Evolutionary conservation across 2,329 filamentous ascomycete species (phyloP).

Genomic region (Trichoderma breve): DNA sequence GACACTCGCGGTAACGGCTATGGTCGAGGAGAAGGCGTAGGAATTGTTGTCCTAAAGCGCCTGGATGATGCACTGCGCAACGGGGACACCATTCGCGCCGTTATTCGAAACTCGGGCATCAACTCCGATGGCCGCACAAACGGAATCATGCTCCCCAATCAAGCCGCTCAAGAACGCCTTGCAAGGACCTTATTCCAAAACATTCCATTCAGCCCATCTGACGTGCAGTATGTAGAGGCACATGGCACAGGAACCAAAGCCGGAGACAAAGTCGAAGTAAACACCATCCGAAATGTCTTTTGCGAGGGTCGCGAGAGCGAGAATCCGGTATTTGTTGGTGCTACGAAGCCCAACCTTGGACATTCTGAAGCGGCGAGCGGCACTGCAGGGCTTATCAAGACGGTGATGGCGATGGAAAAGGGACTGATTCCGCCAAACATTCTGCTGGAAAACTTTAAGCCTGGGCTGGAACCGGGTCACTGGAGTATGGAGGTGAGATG

Average conservation of each 20-base stretch:
- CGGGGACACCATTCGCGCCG: conserved; percentile 38
- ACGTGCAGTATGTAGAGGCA: conserved; percentile 1
- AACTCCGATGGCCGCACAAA: conserved; percentile 43
- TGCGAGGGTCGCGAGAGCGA: not conserved
- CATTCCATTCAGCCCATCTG: not conserved
- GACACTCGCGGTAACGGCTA: conserved; percentile 48
- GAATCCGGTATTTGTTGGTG: not conserved
- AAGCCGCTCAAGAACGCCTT: conserved; percentile 24
- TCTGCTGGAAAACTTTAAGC: not conserved
- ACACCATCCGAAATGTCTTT: conserved; percentile 16
- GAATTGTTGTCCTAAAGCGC: conserved; percentile 44
- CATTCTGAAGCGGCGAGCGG: conserved; percentile 12
- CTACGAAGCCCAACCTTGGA: conserved; percentile 6
- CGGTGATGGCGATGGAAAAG: conserved; percentile 10
- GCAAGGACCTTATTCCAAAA: conserved; percentile 22
- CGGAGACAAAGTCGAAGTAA: conserved; percentile 22
- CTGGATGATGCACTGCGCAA: conserved; percentile 43
- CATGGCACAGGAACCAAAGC: conserved; percentile 24
- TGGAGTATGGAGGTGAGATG: conserved; percentile 2
- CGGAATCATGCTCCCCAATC: conserved; percentile 37
- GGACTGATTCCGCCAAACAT: conserved; percentile 11
- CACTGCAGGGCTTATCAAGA: conserved; percentile 11
- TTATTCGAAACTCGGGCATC: conserved; percentile 36
- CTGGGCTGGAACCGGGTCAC: not conserved
- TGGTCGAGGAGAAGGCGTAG: conserved; percentile 40